A percentile compares a stretch with the other conserved stretches of the same genome.
phyloP scores from a whole-genome alignment of 305 asterid genomes.

The Fraxinus velutina region DNA sequence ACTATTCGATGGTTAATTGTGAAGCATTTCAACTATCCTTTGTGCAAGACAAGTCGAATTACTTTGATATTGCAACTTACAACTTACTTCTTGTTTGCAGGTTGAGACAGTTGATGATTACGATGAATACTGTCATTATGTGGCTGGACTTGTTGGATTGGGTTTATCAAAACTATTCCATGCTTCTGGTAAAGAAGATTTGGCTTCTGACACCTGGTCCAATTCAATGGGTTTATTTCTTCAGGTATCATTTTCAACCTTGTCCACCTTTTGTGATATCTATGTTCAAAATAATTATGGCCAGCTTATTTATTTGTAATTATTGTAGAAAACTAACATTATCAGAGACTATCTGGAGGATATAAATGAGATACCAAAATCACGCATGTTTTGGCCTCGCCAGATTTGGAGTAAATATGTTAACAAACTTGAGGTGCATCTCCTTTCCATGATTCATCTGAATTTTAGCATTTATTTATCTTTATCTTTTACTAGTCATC shows the following conservation, averaged over 20 bases:
- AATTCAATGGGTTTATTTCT: constrained; percentile 96
- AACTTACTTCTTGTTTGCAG: constrained; percentile 41
- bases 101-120: constrained; percentile 82
- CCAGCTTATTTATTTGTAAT: constrained; percentile 16
- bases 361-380: constrained; percentile 92
- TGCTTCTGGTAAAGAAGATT: constrained; percentile 84
- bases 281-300: constrained; percentile 19
- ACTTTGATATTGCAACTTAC: background rate
- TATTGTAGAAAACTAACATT: constrained; percentile 77
- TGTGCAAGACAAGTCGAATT: constrained; percentile 4
- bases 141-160: constrained; percentile 94
- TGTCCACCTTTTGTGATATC: constrained; percentile 15
- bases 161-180: constrained; percentile 93
- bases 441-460: background rate
- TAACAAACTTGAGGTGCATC: constrained; percentile 79
- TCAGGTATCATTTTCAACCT: constrained; percentile 55
- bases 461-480: background rate
- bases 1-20: background rate
- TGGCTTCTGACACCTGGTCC: constrained; percentile 65
- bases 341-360: constrained; percentile 95
- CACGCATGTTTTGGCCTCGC: constrained; percentile 99
- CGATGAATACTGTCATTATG: constrained; percentile 97
- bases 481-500: background rate
- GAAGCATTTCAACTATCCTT: background rate
- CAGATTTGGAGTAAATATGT: constrained; percentile 92